These are phyloP conservation scores for Elsinoe fawcettii DNA, from an alignment of 2,329 filamentous ascomycete species.

Conservation along the genomic window DNA sequence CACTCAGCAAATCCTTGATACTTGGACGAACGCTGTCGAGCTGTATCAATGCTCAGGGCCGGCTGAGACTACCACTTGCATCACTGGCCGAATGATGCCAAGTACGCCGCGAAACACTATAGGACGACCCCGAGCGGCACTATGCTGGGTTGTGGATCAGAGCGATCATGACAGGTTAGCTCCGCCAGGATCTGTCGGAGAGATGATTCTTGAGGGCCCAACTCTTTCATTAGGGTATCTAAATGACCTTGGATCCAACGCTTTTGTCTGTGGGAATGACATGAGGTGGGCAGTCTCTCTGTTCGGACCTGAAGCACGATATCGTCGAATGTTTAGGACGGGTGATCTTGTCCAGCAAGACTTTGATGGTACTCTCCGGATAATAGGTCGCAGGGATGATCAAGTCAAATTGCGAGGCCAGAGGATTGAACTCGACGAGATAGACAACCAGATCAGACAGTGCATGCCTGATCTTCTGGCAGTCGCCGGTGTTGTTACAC, in stretches of 20 bases:
- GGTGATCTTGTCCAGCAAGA: constrained; percentile 72
- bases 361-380: constrained; percentile 18
- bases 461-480: constrained; percentile 32
- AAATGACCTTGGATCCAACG: not conserved
- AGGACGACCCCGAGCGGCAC: not conserved
- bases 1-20: not conserved
- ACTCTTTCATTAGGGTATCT: not conserved
- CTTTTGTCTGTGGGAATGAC: not conserved
- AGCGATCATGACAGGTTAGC: not conserved
- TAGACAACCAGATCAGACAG: constrained; percentile 34
- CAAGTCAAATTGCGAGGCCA: constrained; percentile 16
- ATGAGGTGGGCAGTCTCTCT: not conserved
- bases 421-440: constrained; percentile 13
- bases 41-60: constrained; percentile 6
- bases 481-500: not conserved
- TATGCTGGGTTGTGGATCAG: constrained; percentile 9
- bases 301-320: not conserved
- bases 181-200: constrained; percentile 1
- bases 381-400: not conserved
- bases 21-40: not conserved
- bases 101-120: not conserved
- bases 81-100: not conserved
- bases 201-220: constrained; percentile 7
- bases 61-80: constrained; percentile 6
- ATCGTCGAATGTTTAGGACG: constrained; percentile 55